phyloP scores from a whole-genome alignment of 164 flowering plant species.

The Sextonia rubra region DNA sequence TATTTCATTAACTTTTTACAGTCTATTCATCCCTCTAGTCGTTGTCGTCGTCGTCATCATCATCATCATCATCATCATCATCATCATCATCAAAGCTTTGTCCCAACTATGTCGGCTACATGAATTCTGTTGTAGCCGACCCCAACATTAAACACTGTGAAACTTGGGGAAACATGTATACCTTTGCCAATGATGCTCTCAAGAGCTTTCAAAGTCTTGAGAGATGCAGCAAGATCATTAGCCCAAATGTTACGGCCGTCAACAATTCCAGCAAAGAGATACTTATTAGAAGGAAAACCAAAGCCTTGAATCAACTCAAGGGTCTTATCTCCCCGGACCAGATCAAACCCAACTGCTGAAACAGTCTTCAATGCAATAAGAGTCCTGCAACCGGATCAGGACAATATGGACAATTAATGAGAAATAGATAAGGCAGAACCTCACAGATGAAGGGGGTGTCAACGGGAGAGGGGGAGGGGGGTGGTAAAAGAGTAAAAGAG shows the following conservation, averaged over 20 bases:
- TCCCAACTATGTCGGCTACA: too few species aligned
- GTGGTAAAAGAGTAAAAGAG: background rate
- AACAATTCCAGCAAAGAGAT: constrained; percentile 25
- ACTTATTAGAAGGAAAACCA: constrained; percentile 27
- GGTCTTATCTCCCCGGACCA: constrained; percentile 26
- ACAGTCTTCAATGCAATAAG: constrained; percentile 15
- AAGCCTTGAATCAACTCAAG: constrained; percentile 18
- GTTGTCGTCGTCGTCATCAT: too few species aligned
- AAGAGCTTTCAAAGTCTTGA: constrained; percentile 16
- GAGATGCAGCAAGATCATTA: constrained; percentile 27
- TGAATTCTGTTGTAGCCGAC: too few species aligned
- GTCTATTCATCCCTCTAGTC: too few species aligned
- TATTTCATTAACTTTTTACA: too few species aligned
- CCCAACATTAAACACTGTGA: background rate
- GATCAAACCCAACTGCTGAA: constrained; percentile 25
- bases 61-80: too few species aligned
- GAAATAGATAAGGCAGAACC: background rate
- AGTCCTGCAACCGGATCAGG: constrained; percentile 11
- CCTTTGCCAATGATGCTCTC: constrained; percentile 24
- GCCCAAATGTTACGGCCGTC: constrained; percentile 29
- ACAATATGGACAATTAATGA: background rate
- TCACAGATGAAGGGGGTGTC: background rate
- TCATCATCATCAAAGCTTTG: too few species aligned
- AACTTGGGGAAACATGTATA: background rate
- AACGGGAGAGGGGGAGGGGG: too few species aligned